Conservation (phyloP, 2,329 filamentous ascomycete genomes). For the Phoma sp. region DNA sequence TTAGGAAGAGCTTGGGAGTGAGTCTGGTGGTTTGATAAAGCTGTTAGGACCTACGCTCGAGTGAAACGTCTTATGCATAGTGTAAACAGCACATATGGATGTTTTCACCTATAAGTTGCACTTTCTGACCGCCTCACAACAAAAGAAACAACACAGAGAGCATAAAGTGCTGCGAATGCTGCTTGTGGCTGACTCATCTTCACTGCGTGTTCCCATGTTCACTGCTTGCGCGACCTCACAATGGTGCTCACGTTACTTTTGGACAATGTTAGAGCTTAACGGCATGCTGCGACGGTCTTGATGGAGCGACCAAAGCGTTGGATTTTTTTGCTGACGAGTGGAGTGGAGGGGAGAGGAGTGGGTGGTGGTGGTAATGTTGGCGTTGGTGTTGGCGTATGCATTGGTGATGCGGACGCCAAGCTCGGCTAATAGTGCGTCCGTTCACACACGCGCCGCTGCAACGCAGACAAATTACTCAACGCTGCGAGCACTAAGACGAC, state of each 20-base stretch:
- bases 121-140: not conserved
- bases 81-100: not conserved
- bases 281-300: no score
- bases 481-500: conserved; percentile 38
- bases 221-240: no score
- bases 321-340: no score
- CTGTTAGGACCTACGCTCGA: not conserved
- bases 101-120: not conserved
- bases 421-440: conserved; percentile 24
- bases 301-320: no score
- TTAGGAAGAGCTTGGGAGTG: not conserved
- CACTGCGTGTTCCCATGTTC: no score
- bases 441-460: conserved; percentile 23
- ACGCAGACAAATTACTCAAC: conserved; percentile 31
- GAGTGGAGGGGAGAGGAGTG: not conserved
- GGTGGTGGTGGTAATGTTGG: no score
- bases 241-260: no score
- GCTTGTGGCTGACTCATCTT: no score
- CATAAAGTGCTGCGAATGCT: no score
- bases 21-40: not conserved
- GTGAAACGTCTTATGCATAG: not conserved
- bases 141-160: no score
- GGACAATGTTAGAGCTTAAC: no score
- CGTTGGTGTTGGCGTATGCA: not conserved
- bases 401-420: conserved; percentile 18